Conservation (phyloP, 345 rosid genomes). For the Corchorus olitorius region DNA sequence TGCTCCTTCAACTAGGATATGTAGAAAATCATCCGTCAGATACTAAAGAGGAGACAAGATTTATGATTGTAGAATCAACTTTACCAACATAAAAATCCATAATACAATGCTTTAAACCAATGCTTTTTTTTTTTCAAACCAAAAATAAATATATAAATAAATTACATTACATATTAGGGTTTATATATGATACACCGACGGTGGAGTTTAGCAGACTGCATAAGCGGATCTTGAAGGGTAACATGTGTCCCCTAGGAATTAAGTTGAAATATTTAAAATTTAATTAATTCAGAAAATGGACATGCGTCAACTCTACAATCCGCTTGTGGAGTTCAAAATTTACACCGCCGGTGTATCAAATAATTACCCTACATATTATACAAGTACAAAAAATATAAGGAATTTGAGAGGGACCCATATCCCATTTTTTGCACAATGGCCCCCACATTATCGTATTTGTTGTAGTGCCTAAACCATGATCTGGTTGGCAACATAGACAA, state of each 20-base stretch:
- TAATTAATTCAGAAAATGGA: too few relatives aligned
- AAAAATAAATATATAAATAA: too few relatives aligned
- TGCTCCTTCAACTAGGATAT: neutral
- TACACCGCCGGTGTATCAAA: too few relatives aligned
- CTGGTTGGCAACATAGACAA: constrained; percentile 39
- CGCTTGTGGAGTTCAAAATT: too few relatives aligned
- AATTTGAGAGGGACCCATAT: constrained; percentile 11
- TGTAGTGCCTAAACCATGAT: constrained; percentile 34
- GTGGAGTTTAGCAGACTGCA: too few relatives aligned
- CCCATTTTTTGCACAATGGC: neutral
- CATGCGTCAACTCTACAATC: too few relatives aligned
- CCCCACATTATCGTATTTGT: constrained; percentile 27
- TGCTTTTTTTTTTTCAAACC: neutral
- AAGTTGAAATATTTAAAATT: too few relatives aligned
- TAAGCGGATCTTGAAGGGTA: too few relatives aligned
- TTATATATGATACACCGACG: too few relatives aligned
- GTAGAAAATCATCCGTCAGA: neutral
- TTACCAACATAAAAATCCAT: constrained; percentile 43
- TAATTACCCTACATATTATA: too few relatives aligned
- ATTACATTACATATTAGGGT: too few relatives aligned
- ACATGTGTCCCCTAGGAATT: too few relatives aligned
- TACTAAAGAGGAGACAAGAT: constrained; percentile 39
- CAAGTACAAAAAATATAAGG: neutral
- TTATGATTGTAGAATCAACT: constrained; percentile 42
- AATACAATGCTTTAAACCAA: constrained; percentile 16